Evolutionary conservation across 495 filamentous ascomycete species (phyloP).

Genomic region (Penicillium ochrochloron): DNA sequence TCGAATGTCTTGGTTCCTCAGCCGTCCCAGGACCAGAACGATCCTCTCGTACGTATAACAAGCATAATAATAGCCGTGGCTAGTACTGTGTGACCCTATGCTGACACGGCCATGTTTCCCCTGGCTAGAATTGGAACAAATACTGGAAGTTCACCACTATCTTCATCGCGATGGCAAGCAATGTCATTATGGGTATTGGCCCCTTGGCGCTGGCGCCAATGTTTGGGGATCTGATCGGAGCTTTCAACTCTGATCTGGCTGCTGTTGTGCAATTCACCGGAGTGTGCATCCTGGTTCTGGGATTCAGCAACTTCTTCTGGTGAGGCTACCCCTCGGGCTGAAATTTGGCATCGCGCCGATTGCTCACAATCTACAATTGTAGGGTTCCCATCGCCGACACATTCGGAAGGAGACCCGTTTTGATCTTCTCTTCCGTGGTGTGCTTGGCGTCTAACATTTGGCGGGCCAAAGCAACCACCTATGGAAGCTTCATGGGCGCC

Average conservation of each 20-base stretch:
- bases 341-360: neutral
- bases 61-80: neutral
- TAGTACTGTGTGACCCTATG: neutral
- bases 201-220: slow-evolving; percentile 63
- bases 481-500: slow-evolving; percentile 64
- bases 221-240: slow-evolving; percentile 59
- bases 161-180: slow-evolving; percentile 49
- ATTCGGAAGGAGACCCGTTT: slow-evolving; percentile 62
- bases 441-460: slow-evolving; percentile 62
- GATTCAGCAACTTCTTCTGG: slow-evolving; percentile 68
- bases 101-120: neutral
- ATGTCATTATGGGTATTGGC: slow-evolving; percentile 63
- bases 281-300: slow-evolving; percentile 64
- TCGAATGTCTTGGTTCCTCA: slow-evolving; percentile 58
- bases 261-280: slow-evolving; percentile 58
- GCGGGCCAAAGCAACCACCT: slow-evolving; percentile 61
- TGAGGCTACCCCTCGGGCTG: slow-evolving; percentile 8
- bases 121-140: slow-evolving; percentile 44
- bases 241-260: slow-evolving; percentile 57
- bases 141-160: slow-evolving; percentile 51
- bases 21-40: slow-evolving; percentile 52
- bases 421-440: slow-evolving; percentile 59
- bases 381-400: slow-evolving; percentile 63
- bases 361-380: neutral
- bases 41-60: slow-evolving; percentile 42